Base-by-base conservation (phyloP, 805 yeast genomes). In the Wickerhamiella galacta region DNA sequence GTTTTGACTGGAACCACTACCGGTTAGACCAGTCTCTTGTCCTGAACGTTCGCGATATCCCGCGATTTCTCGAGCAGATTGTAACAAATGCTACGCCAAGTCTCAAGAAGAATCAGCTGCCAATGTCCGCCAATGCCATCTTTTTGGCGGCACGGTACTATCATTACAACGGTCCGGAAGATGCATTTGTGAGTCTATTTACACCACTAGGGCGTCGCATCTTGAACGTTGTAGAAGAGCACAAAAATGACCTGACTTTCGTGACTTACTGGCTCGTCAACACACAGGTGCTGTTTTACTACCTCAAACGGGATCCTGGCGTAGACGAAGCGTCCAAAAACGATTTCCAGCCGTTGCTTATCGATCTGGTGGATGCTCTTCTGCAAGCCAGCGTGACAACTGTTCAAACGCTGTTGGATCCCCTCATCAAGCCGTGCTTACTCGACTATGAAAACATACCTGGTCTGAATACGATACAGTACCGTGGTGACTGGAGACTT, bases 241-340 rank as follows among this genome's bases (percentile, higher is more conserved):
- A 52, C 30, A 42, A 40, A 15, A 48, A 50, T 12, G 66, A 61
- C 34, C 45, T 61, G 38, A 57, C 60, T n/a, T 53, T 43, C 33
- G 31, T 56, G 39, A 75, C 93, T 32, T 87, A 82, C 51, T 90
- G 96, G 96, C 66, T 90, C 23, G 73, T 93, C 4, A 75, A 78
- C 17, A 51, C 78, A 28, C 78, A 79, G 38, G 73, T 79, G 42
- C 56, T 87, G 32, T 74, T 76, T 46, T 87, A 77, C 52, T 87
- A 81, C 53, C 49, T 87, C 21, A 59, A 70, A 27, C 71, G 78
- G 39, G 90, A 77, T 46, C 53, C 57, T 1, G 75, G 70, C 10
- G 53, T 58, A 25, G 33, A 35, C 9, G 41, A 32, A 14, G 53
- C 49, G 15, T 50, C 61, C 14, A 26, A 51, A 30, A 11, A 20